A percentile compares a stretch with the other conserved stretches of the same genome.
Evolutionary conservation across 2,329 filamentous ascomycete species (phyloP).

Genomic region (Neofusicoccum sp.): DNA sequence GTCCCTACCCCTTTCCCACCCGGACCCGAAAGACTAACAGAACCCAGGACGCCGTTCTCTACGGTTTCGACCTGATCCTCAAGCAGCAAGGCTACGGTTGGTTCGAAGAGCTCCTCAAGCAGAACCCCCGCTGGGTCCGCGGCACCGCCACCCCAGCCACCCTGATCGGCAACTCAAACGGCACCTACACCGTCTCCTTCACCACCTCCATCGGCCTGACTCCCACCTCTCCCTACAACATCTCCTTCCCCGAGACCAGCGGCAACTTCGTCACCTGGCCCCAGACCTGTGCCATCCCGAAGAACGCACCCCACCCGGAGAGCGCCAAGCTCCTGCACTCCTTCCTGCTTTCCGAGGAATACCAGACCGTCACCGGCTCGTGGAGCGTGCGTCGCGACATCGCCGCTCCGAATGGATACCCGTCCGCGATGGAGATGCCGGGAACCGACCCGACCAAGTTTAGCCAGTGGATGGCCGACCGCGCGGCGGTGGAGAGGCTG

Average conservation of each 20-base stretch:
- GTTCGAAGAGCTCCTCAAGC: conserved; percentile 48
- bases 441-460: conserved; percentile 42
- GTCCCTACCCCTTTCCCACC: not conserved
- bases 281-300: conserved; percentile 50
- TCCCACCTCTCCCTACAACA: conserved; percentile 16
- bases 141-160: conserved; percentile 47
- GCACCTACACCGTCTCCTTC: conserved; percentile 25
- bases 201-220: conserved; percentile 15
- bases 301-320: conserved; percentile 50
- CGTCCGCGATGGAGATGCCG: conserved; percentile 31
- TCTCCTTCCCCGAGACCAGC: conserved; percentile 31
- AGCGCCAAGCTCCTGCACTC: conserved; percentile 52
- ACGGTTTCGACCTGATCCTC: conserved; percentile 39
- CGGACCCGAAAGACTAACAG: no score
- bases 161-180: conserved; percentile 31
- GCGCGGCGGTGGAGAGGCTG: conserved; percentile 42
- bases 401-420: conserved; percentile 27
- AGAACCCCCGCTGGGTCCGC: conserved; percentile 55
- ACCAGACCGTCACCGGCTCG: conserved; percentile 31
- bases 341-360: conserved; percentile 46
- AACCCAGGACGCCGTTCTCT: conserved; percentile 51
- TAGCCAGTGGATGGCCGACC: conserved; percentile 43
- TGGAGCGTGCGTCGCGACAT: conserved; percentile 42
- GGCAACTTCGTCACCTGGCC: conserved; percentile 50
- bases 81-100: conserved; percentile 45